Base-by-base conservation (phyloP, 2,329 filamentous ascomycete genomes). In the Polychaeton citri region DNA sequence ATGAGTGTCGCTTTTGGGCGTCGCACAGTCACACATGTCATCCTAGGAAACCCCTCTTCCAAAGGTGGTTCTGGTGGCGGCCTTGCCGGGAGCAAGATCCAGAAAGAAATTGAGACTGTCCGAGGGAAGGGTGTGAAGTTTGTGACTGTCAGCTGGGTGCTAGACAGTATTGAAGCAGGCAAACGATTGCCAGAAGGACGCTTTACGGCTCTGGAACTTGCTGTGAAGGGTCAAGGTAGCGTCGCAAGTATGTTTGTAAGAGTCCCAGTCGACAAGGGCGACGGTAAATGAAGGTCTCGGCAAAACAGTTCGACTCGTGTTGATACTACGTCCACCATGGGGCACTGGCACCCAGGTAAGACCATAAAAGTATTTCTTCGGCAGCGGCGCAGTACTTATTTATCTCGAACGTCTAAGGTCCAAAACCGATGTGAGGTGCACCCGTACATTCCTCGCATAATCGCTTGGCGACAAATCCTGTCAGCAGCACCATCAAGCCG, bases 11-110 rank as follows among this genome's bases (percentile, higher is more conserved):
- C 76, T 39, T 72, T 93, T 7, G 79, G 74, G 7, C 72, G 84
- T 31, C 71, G 76, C 24, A 72, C 70, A 34, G 83, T 94, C 45
- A 93, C 86, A 21, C 87, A 95, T 58, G 81, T 95, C 42, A 80
- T 95, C 38, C 59, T 94, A 5, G 83, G 82, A 6, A 67, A 66
- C 38, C 43, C 40, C 6, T 43, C 43, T 9, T 31, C 24, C 3
- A 42, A 50, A 2, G 54, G 55, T 9, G 77, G 76, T 31, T 72
- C 71, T 7, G 83, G 83, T 0, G 84, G 85, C 30, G 83, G 81
- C 0, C 65, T 95, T 5, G 75, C 86, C 3, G 76, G 73, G 1
- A 69, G 69, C 19, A 95, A 95, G 63, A 62, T 92, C 34, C 80
- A 94, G 47, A 82, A 74, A 56, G 87, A 94, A 62, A 80, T 92